phyloP scores from a whole-genome alignment of 139 green algal species.

The Spirogloea muscicola region DNA sequence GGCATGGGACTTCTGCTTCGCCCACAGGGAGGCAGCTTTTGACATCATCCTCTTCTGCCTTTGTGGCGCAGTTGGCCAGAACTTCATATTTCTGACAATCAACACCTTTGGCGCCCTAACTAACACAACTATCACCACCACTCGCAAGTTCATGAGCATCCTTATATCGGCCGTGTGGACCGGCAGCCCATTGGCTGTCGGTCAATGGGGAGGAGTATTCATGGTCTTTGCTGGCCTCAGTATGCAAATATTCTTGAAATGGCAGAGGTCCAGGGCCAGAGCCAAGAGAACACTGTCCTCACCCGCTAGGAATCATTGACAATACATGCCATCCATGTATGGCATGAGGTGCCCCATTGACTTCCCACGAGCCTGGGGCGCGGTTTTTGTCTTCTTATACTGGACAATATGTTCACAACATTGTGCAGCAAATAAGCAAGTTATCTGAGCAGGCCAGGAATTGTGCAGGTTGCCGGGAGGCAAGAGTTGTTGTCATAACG shows the following conservation, averaged over 20 bases:
- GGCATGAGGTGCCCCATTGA: too few species aligned
- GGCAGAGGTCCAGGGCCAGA: slow-evolving; percentile 43
- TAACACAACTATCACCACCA: slow-evolving; percentile 92
- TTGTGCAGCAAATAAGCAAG: too few species aligned
- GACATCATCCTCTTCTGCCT: slow-evolving; percentile 88
- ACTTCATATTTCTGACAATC: slow-evolving; percentile 98
- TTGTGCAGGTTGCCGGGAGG: too few species aligned
- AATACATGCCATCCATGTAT: too few species aligned
- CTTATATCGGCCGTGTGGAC: slow-evolving; percentile 69
- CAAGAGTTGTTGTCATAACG: too few species aligned
- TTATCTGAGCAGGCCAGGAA: too few species aligned
- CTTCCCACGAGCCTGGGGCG: too few species aligned
- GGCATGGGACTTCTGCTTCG: slow-evolving; percentile 65
- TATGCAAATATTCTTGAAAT: slow-evolving; percentile 66
- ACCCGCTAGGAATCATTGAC: too few species aligned
- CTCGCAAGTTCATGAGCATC: slow-evolving; percentile 98
- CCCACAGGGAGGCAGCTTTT: slow-evolving; percentile 65
- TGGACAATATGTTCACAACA: too few species aligned
- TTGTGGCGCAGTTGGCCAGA: slow-evolving; percentile 88
- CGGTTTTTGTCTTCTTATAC: too few species aligned
- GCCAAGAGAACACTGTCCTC: too few species aligned
- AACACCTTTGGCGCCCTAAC: slow-evolving; percentile 78
- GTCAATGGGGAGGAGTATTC: slow-evolving; percentile 84
- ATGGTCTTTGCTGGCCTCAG: slow-evolving; percentile 88
- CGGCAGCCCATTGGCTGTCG: slow-evolving; percentile 67